Conservation (phyloP, 805 yeast genomes). For the Candida easanensis region DNA sequence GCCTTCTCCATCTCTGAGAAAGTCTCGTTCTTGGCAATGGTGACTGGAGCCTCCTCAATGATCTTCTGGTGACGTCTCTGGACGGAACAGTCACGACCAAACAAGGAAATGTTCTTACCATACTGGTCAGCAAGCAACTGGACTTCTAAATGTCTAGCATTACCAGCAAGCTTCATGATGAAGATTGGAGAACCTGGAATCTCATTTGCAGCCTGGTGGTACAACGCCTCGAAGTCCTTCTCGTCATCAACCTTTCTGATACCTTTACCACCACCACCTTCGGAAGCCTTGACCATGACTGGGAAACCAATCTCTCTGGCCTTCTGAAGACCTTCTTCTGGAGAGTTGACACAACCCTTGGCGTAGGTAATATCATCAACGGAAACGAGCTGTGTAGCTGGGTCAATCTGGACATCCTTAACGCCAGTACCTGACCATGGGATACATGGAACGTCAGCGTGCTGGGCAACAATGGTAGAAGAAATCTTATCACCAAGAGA, state of each 20-base stretch:
- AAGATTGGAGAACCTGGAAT: constrained; percentile 99
- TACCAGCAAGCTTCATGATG: constrained; percentile 95
- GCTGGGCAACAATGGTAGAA: constrained; percentile 98
- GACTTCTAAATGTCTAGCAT: constrained; percentile 97
- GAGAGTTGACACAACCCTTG: constrained; percentile 81
- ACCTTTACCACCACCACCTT: constrained; percentile 99
- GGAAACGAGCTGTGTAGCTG: constrained; percentile 73
- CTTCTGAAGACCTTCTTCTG: constrained; percentile 85
- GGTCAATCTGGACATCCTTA: constrained; percentile 70
- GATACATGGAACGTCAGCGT: constrained; percentile 96
- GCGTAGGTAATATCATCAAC: constrained; percentile 82
- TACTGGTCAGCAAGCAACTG: constrained; percentile 97
- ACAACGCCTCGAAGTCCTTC: constrained; percentile 70
- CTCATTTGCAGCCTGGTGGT: constrained; percentile 94
- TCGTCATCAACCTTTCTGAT: constrained; percentile 91
- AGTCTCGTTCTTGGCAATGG: constrained; percentile 83
- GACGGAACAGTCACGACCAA: constrained; percentile 99
- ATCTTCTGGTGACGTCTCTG: constrained; percentile 99
- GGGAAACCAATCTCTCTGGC: constrained; percentile 94
- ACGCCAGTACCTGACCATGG: constrained; percentile 99
- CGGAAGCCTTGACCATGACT: constrained; percentile 98
- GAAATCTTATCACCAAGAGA: constrained; percentile 98
- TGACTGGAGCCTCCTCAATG: constrained; percentile 99
- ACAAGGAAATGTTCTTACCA: constrained; percentile 94
- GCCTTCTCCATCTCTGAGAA: constrained; percentile 93